Evolutionary conservation across 441 rosid species (phyloP).

Genomic region (Brassica balearica): DNA sequence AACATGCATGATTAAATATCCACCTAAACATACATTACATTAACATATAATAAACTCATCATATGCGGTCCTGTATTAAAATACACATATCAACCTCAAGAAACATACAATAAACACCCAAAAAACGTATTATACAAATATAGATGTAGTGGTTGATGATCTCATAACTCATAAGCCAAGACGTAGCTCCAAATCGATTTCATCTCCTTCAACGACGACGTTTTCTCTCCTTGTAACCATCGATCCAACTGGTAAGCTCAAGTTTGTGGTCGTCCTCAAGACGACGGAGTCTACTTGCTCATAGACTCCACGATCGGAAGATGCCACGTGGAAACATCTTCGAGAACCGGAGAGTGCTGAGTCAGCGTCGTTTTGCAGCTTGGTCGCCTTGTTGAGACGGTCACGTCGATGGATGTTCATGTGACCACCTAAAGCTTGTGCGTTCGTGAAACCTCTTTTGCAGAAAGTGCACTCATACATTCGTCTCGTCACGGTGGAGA

Average conservation of each 20-base stretch:
- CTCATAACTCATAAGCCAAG: slow-evolving; percentile 36
- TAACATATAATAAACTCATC: slow-evolving; percentile 37
- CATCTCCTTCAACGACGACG: slow-evolving; percentile 43
- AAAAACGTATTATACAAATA: slow-evolving; percentile 33
- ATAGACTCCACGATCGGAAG: slow-evolving; percentile 33
- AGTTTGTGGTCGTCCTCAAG: slow-evolving; percentile 37
- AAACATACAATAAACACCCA: slow-evolving; percentile 36
- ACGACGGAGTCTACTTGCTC: slow-evolving; percentile 39
- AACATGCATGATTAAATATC: slow-evolving; percentile 25
- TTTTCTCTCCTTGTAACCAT: slow-evolving; percentile 39
- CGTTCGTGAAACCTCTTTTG: slow-evolving; percentile 70
- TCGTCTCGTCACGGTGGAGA: slow-evolving; percentile 39
- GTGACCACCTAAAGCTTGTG: slow-evolving; percentile 77
- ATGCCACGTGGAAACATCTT: slow-evolving; percentile 40
- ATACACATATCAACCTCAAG: slow-evolving; percentile 17
- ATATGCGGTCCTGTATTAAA: slow-evolving; percentile 29
- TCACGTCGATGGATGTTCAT: slow-evolving; percentile 77
- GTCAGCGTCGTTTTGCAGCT: slow-evolving; percentile 41
- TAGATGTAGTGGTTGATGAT: slow-evolving; percentile 14
- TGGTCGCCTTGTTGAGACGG: slow-evolving; percentile 60
- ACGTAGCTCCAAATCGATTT: slow-evolving; percentile 46
- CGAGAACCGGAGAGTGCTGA: slow-evolving; percentile 28
- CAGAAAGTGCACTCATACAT: slow-evolving; percentile 68
- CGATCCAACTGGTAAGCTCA: slow-evolving; percentile 40
- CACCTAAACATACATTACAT: slow-evolving; percentile 35